Base-by-base conservation (phyloP, 257 asterid species). In the Henckelia pumila region DNA sequence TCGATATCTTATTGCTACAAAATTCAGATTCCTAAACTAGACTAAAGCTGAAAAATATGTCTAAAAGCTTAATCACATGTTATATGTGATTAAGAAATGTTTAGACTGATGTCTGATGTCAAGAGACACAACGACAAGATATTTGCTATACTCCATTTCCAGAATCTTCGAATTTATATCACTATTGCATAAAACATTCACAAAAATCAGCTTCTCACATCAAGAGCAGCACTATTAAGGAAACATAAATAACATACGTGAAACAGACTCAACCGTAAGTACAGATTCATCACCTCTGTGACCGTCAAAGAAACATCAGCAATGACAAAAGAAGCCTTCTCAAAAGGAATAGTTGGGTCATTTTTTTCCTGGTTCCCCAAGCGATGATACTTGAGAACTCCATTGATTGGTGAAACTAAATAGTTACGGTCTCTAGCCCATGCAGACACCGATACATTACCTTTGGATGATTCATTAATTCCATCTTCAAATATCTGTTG, bases 321-420 rank as follows among this genome's bases (percentile, higher is more conserved):
- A 62, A 94, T 73, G 70, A 82, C 85, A 77, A 94, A 73, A 63
- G 99, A 86, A 73, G 95, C 97, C 84, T 82, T 88, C 87, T 94
- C 99, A 73, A 77, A 81, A 71, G 99, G 96, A 77, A 86, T 85
- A 75, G 76, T 74, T 37, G 95, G 81, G 78, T 94, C 97, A 76
- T 76, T 83, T 80, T 91, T 82, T 76, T 91, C 99, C 84, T 82
- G 89, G 75, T 91, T 91, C 70, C 99, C 99, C 33, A 94, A 80
- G 72, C 99, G 99, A 69, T 91, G 96, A 72, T 94, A 94, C 80
- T 90, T 88, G 56, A 94, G 90, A 77, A 79, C 85, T 67, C 99
- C 99, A 76, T 94, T 91, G 77, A 94, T 88, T 24, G 99, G 99
- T 66, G 95, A 90, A 71, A 94, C 97, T 75, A 94, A 56, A 75